These are phyloP conservation scores for Novakomyces olei DNA, from an alignment of 805 yeast species.

Conservation along the genomic window DNA sequence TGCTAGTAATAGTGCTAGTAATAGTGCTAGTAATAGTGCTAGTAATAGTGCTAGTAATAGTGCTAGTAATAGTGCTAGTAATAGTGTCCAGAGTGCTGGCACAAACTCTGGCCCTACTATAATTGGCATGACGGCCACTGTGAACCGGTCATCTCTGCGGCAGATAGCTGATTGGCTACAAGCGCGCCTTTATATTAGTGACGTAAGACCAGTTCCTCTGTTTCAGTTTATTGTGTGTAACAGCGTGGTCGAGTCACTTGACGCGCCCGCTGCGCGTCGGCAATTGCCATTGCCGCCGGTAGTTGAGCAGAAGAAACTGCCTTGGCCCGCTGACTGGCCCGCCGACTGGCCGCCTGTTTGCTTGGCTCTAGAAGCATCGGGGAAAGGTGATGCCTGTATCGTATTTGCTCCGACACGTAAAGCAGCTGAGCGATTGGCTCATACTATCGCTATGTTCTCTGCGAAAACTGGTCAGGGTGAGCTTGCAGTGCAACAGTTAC, in stretches of 20 bases:
- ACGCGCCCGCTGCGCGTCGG: neutral
- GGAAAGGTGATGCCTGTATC: neutral
- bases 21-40: too few species aligned
- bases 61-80: too few species aligned
- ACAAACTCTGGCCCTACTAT: too few species aligned
- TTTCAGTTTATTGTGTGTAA: slow-evolving; percentile 4
- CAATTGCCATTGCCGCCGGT: too few species aligned
- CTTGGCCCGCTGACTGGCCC: slow-evolving; percentile 1
- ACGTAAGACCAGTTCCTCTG: slow-evolving; percentile 4
- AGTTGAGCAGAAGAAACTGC: neutral
- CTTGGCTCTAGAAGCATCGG: slow-evolving; percentile 2
- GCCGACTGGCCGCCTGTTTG: too few species aligned
- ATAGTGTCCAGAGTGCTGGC: too few species aligned
- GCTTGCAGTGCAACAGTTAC: neutral
- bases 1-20: too few species aligned
- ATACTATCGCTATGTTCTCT: slow-evolving; percentile 1
- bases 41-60: too few species aligned
- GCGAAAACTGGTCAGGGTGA: too few species aligned
- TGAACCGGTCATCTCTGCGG: slow-evolving; percentile 2
- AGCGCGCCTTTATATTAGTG: slow-evolving; percentile 1
- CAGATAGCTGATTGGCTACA: slow-evolving; percentile 4
- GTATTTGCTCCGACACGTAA: slow-evolving; percentile 4
- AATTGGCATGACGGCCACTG: too few species aligned
- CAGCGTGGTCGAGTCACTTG: slow-evolving; percentile 1
- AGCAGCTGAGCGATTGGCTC: neutral